A percentile compares a stretch with the other conserved stretches of the same genome.
Conservation (phyloP, 148 eudicot genomes). For the Rhododendron kiyosumense region DNA sequence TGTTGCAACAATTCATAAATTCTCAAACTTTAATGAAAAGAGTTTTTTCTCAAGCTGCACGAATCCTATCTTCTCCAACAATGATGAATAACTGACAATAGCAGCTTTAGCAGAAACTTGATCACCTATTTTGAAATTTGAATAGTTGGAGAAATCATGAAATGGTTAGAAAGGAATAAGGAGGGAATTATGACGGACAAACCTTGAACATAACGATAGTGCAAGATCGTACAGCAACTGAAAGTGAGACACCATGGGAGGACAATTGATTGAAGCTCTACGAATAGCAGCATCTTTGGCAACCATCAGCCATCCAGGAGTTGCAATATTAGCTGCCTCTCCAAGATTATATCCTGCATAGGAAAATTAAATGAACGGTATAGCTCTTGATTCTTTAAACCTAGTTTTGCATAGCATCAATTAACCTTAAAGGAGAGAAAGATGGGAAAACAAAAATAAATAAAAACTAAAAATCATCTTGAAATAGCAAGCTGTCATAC, state of each 20-base stretch:
- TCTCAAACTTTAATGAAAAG: neutral
- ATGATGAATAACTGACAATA: neutral
- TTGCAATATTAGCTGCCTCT: constrained; percentile 98
- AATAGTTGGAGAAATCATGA: neutral
- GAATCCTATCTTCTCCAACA: neutral
- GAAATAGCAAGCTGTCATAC: constrained; percentile 28
- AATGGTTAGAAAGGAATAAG: neutral
- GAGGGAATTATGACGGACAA: neutral
- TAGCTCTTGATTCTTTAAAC: neutral
- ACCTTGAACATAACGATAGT: constrained; percentile 79
- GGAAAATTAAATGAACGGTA: constrained; percentile 9
- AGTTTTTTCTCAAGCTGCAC: neutral
- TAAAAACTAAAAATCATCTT: neutral
- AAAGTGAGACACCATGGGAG: constrained; percentile 97
- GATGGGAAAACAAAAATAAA: neutral
- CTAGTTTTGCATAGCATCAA: neutral
- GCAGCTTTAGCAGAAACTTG: neutral
- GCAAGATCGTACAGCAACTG: constrained; percentile 97
- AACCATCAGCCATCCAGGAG: constrained; percentile 91
- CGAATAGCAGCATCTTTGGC: constrained; percentile 98
- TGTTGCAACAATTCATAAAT: neutral
- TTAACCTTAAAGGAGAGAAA: neutral
- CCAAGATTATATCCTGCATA: constrained; percentile 75
- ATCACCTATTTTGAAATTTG: neutral
- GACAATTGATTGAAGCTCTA: constrained; percentile 85